A percentile compares a stretch with the other conserved stretches of the same genome.
phyloP scores from a whole-genome alignment of 2,329 filamentous ascomycete species.

The Anthostomella pinea region DNA sequence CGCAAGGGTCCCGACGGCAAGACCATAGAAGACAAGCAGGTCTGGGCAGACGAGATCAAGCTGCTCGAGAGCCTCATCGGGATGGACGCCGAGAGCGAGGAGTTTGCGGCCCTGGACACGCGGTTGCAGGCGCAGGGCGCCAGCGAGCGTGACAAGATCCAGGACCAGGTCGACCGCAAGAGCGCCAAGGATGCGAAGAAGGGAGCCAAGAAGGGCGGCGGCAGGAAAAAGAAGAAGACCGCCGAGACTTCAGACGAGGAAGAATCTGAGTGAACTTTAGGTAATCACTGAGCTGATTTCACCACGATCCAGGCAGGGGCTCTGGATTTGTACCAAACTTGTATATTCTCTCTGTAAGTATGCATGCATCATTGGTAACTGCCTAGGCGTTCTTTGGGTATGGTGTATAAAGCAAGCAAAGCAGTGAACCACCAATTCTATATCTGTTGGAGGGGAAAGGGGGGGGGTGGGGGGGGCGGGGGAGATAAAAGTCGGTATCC shows the following conservation, averaged over 20 bases:
- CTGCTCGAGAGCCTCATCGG: constrained; percentile 84
- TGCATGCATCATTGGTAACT: too few species aligned
- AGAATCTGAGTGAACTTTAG: constrained; percentile 14
- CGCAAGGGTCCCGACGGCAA: constrained; percentile 63
- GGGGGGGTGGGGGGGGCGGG: too few species aligned
- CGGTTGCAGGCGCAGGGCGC: constrained; percentile 66
- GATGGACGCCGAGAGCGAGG: constrained; percentile 72
- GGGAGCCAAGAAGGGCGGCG: constrained; percentile 15
- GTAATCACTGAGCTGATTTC: not conserved
- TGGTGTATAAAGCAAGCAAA: too few species aligned
- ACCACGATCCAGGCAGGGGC: too few species aligned
- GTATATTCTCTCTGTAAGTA: too few species aligned
- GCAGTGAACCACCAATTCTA: too few species aligned
- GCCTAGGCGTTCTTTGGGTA: too few species aligned
- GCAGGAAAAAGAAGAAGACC: constrained; percentile 26
- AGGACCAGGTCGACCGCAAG: constrained; percentile 78
- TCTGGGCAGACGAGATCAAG: constrained; percentile 96
- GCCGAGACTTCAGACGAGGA: constrained; percentile 24
- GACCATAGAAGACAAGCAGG: constrained; percentile 69
- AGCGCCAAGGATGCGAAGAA: constrained; percentile 55
- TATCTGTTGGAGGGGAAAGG: too few species aligned
- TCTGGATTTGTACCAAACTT: too few species aligned
- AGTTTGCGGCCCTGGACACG: constrained; percentile 65
- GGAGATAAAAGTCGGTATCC: too few species aligned
- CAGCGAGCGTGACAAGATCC: constrained; percentile 69